These are phyloP conservation scores for Eucalyptus curtisii DNA, from an alignment of 345 rosid species.

Conservation along the genomic window DNA sequence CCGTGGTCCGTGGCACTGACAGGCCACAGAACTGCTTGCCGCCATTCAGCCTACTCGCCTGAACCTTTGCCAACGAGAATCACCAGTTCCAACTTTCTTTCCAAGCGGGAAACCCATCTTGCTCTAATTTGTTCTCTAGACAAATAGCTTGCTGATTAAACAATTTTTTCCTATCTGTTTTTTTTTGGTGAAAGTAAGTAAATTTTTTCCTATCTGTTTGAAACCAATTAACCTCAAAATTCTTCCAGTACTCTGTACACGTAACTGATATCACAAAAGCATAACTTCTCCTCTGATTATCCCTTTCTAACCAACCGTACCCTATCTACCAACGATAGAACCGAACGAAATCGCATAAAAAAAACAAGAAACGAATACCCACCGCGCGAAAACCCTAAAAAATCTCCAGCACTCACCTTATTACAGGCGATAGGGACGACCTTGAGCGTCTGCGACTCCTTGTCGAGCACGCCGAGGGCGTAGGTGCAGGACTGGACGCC, in stretches of 20 bases:
- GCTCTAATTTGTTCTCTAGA: not conserved
- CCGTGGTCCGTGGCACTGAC: not conserved
- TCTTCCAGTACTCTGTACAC: not conserved
- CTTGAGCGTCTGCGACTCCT: conserved; percentile 40
- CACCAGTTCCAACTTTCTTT: not conserved
- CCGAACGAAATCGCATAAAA: not conserved
- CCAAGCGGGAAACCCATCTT: not conserved
- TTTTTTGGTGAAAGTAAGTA: too few relatives aligned
- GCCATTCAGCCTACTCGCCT: not conserved
- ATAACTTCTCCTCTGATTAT: not conserved
- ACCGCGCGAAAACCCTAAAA: not conserved
- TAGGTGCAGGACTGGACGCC: conserved; percentile 50
- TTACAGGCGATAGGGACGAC: conserved; percentile 66
- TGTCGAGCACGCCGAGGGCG: conserved; percentile 67
- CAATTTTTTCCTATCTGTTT: not conserved
- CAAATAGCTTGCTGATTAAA: not conserved
- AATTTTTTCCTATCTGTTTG: not conserved
- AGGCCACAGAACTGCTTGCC: not conserved
- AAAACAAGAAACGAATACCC: not conserved
- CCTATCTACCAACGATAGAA: not conserved
- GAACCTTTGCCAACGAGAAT: not conserved
- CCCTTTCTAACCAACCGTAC: not conserved
- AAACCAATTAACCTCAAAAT: not conserved
- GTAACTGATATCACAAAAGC: not conserved
- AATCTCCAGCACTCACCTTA: conserved; percentile 31